Base-by-base conservation (phyloP, 1,139 yeast species). In the Geotrichum carabidarum region DNA sequence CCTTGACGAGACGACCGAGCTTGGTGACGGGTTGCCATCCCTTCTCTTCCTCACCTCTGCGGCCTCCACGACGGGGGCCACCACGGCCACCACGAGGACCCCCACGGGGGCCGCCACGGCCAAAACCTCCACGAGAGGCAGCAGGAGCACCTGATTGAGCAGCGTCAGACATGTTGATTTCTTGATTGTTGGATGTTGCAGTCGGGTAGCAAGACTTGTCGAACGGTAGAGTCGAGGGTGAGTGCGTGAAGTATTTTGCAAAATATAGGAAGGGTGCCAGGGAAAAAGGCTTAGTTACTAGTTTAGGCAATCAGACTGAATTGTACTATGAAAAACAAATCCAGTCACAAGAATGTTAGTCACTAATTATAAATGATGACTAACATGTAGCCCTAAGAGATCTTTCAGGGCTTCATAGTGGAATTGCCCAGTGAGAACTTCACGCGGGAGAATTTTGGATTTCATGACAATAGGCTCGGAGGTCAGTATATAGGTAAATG, bases 1-100 rank as follows among this genome's bases (percentile, higher is more conserved):
- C 96, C 84, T 90, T 90, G 70, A 94, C 99, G 74, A 93, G 86
- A 86, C 99, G 91, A 80, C 99, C 99, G 76, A 93, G 89, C 85
- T 93, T 94, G 93, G 99, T 93, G 76, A 93, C 99, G 80, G 99
- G 99, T 72, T 85, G 86, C 99, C 99, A 93, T 70, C 95, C 96
- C 83, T 93, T 91, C 83, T 93, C 98, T 79, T 91, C 97, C 68
- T 80, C 83, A 70, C 81, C 79, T 70, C 88, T 80, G 72, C 86
- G 83, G 63, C 83, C 82, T 71, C 81, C 77, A 67, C 81, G 75
- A 62, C 75, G 73, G 64, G 76, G 74, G 64, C 81, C 79, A 61
- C 78, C 68, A 57, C 71, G 68, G 67, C 80, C 77, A 61, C 82
- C 84, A 73, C 82, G 83, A 74, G 81, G 78, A 68, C 83, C 88